Conservation (phyloP, 495 filamentous ascomycete genomes). For the Trypethelium eluteriae region DNA sequence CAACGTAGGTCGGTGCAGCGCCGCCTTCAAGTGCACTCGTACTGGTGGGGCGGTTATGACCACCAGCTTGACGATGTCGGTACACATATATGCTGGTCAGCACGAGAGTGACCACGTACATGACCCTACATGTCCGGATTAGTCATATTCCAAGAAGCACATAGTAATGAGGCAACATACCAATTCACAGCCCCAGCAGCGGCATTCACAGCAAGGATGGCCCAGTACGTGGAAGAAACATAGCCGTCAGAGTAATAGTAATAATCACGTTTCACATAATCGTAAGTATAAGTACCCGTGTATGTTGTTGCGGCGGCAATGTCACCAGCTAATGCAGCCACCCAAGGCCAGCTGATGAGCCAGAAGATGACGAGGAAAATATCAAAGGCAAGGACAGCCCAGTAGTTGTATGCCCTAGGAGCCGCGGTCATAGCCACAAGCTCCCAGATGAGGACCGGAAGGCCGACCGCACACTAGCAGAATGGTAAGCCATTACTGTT, state of each 20-base stretch:
- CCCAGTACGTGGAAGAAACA: not conserved
- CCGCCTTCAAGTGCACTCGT: not conserved
- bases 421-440: not conserved
- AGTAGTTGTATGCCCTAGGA: constrained; percentile 4
- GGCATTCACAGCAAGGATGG: not conserved
- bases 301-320: not conserved
- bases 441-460: constrained; percentile 7
- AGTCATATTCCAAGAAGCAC: too few relatives aligned
- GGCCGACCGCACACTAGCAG: not conserved
- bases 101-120: constrained; percentile 1
- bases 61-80: constrained; percentile 4
- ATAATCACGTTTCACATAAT: not conserved
- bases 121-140: not conserved
- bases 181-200: constrained; percentile 5
- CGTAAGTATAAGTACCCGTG: not conserved
- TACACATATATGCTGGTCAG: not conserved
- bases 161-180: not conserved
- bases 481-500: not conserved
- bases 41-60: not conserved
- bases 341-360: not conserved
- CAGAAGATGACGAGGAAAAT: constrained; percentile 9
- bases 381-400: constrained; percentile 6
- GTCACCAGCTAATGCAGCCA: not conserved
- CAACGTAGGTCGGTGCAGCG: not conserved
- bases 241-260: constrained; percentile 1